Conservation (phyloP, 208 protist species). For the Strigomonas culicis region DNA sequence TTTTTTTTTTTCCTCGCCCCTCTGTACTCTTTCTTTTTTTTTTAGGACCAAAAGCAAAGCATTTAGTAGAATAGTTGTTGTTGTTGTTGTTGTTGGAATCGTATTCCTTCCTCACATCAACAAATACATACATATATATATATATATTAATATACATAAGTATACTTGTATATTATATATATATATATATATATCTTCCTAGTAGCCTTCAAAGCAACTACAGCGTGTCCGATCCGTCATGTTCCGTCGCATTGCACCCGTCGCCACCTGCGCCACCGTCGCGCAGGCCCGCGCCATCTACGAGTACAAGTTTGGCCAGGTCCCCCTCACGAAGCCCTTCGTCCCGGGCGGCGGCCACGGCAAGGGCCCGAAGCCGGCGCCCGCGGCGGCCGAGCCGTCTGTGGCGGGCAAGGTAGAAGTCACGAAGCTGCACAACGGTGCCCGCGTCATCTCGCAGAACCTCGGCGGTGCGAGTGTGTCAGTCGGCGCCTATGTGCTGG, state of each 20-base stretch:
- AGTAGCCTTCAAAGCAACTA: conserved; percentile 8
- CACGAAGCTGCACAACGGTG: conserved; percentile 66
- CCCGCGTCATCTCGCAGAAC: conserved; percentile 73
- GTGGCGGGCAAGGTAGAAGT: conserved; percentile 32
- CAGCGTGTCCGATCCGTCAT: background rate
- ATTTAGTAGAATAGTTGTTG: no score
- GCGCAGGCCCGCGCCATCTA: conserved; percentile 48
- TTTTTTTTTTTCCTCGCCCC: background rate
- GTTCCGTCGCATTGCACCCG: background rate
- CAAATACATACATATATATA: background rate
- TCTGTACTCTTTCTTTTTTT: background rate
- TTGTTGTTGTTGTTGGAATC: no score
- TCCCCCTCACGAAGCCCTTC: conserved; percentile 58
- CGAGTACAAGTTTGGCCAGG: conserved; percentile 80
- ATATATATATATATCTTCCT: background rate
- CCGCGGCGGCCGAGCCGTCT: conserved; percentile 18
- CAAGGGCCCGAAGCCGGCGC: conserved; percentile 21
- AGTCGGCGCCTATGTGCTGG: conserved; percentile 70
- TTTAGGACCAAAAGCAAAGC: no score
- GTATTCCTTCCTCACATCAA: no score
- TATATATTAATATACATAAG: background rate
- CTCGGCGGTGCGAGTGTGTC: conserved; percentile 52
- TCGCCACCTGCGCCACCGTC: conserved; percentile 13
- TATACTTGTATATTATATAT: background rate
- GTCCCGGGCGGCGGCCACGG: conserved; percentile 18